Conservation (phyloP, 768 basidiomycete species). For the Russula lepida region DNA sequence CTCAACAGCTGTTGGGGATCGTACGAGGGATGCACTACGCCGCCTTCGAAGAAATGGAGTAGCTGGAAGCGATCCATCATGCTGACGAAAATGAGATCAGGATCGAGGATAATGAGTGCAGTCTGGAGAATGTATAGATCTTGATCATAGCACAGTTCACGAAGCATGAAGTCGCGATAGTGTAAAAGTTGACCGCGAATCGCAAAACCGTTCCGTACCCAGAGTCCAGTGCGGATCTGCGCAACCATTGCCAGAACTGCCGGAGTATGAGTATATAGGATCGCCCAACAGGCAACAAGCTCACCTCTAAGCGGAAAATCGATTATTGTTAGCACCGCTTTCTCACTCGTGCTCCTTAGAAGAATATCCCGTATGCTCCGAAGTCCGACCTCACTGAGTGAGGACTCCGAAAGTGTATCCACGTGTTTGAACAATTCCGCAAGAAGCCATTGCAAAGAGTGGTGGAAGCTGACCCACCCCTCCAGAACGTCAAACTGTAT, state of each 20-base stretch:
- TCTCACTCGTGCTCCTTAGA: slow-evolving; percentile 51
- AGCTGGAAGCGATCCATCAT: slow-evolving; percentile 89
- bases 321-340: slow-evolving; percentile 64
- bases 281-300: slow-evolving; percentile 22
- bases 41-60: slow-evolving; percentile 67
- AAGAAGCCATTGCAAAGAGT: slow-evolving; percentile 84
- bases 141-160: slow-evolving; percentile 95
- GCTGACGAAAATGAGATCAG: slow-evolving; percentile 70
- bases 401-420: slow-evolving; percentile 50
- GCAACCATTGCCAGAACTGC: slow-evolving; percentile 84
- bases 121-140: slow-evolving; percentile 88
- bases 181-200: slow-evolving; percentile 93
- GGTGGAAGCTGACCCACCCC: slow-evolving; percentile 87
- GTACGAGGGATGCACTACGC: slow-evolving; percentile 47
- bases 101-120: slow-evolving; percentile 69
- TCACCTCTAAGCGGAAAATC: slow-evolving; percentile 86
- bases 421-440: slow-evolving; percentile 85
- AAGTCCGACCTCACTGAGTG: slow-evolving; percentile 44
- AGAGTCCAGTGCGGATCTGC: slow-evolving; percentile 89
- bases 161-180: slow-evolving; percentile 92
- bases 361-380: slow-evolving; percentile 53
- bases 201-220: slow-evolving; percentile 96
- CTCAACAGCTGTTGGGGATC: slow-evolving; percentile 63
- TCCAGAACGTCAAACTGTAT: slow-evolving; percentile 73
- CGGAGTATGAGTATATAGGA: background rate